Conservation (phyloP, 495 filamentous ascomycete genomes). For the Aspergillus coremiiformis region DNA sequence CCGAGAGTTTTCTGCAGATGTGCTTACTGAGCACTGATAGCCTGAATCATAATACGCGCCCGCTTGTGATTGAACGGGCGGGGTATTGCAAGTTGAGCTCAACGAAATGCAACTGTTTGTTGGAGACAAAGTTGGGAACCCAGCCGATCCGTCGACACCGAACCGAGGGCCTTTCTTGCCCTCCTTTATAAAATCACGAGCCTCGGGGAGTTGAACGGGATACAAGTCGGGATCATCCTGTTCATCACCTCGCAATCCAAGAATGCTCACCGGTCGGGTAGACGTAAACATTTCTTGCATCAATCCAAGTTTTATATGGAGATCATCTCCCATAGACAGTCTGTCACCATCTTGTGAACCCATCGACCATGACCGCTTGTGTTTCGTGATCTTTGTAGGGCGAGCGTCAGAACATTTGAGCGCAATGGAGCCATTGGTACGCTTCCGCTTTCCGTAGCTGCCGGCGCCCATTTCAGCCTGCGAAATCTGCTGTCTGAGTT, state of each 20-base stretch:
- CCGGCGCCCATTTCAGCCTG: slow-evolving; percentile 86
- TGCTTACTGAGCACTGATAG: slow-evolving; percentile 13
- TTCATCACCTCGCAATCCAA: slow-evolving; percentile 77
- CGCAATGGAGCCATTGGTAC: slow-evolving; percentile 48
- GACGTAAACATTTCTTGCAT: slow-evolving; percentile 96
- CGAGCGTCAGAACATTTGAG: slow-evolving; percentile 41
- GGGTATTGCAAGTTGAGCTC: slow-evolving; percentile 34
- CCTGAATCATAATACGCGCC: slow-evolving; percentile 19
- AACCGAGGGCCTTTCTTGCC: slow-evolving; percentile 47
- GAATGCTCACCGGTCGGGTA: slow-evolving; percentile 73
- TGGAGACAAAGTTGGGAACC: slow-evolving; percentile 56
- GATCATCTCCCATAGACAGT: slow-evolving; percentile 73
- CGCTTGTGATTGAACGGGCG: slow-evolving; percentile 6
- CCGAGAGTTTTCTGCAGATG: slow-evolving; percentile 10
- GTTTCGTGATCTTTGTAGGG: slow-evolving; percentile 74
- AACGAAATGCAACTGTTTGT: slow-evolving; percentile 43
- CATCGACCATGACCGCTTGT: slow-evolving; percentile 94
- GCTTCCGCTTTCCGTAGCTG: slow-evolving; percentile 82
- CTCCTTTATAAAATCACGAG: slow-evolving; percentile 52
- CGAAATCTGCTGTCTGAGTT: slow-evolving; percentile 81
- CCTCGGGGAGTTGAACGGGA: slow-evolving; percentile 69
- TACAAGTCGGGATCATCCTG: slow-evolving; percentile 83
- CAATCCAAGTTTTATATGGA: slow-evolving; percentile 73
- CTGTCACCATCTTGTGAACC: slow-evolving; percentile 74
- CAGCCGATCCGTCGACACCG: slow-evolving; percentile 43